Evolutionary conservation across 2,329 filamentous ascomycete species (phyloP), one percentile per base, ranked within the genome.

Genomic region (Fusarium anthophilum): DNA sequence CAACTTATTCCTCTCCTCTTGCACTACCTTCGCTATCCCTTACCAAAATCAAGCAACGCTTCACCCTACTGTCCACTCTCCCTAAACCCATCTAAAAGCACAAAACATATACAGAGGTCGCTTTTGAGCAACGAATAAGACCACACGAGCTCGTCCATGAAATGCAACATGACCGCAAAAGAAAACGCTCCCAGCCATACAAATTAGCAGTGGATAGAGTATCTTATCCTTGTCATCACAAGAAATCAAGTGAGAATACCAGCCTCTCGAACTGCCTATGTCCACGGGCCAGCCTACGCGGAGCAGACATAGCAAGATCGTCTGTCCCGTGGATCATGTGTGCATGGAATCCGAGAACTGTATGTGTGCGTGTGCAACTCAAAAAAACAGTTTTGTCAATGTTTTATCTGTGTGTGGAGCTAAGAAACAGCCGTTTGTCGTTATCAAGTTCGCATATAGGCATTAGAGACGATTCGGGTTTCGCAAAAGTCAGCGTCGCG

Each of bases 341-440:
- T 72, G 71, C 70, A 69, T 73, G 66, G 66, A 65, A 74, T 71
- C 67, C 70, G 66, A 74, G 64, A 76, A 68, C 47, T 70, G 73
- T n/a, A 48, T 37, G 30, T 35, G 55, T 35, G 55, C 32, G 32
- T 60, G 72, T 76, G 66, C 69, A 78, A 76, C 73, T 79, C 73
- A 78, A 78, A 78, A 53, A 75, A 78, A 73, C 64, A 70, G 76
- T 78, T 73, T 77, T 75, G 76, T 81, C 78, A 77, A 81, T 81
- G 75, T 79, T 82, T 80, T 80, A 82, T 83, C 78, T 82, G 79
- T 80, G 81, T 82, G 78, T 81, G 81, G 67, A 83, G 82, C 81
- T 82, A 83, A 82, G 78, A 83, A 83, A 83, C 79, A 83, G 81
- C 80, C 80, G 79, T 83, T 82, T 81, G 80, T 82, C 81, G 79